A percentile compares a stretch with the other conserved stretches of the same genome.
Evolutionary conservation across 257 asterid species (phyloP).

Genomic region (Nemophila menziesii): DNA sequence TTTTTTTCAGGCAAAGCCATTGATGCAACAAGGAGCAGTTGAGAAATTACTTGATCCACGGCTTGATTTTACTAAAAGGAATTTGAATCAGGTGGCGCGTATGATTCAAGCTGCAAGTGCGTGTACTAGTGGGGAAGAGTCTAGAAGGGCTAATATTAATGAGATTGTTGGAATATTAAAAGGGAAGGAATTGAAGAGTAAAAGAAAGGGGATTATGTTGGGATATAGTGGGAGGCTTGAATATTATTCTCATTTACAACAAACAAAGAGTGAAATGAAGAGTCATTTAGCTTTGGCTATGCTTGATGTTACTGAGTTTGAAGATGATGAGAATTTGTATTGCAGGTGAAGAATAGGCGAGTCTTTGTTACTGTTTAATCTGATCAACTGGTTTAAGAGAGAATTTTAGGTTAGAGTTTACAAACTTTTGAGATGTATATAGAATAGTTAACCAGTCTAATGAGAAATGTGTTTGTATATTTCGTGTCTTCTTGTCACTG

Average conservation of each 20-base stretch:
- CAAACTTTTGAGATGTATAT: not conserved
- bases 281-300: slow-evolving; percentile 84
- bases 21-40: slow-evolving; percentile 40
- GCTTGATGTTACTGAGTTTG: slow-evolving; percentile 70
- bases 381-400: too few species aligned
- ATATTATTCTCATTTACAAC: slow-evolving; percentile 29
- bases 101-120: slow-evolving; percentile 64
- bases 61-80: slow-evolving; percentile 21
- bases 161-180: slow-evolving; percentile 41
- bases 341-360: slow-evolving; percentile 31
- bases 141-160: slow-evolving; percentile 47
- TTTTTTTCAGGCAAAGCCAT: slow-evolving; percentile 61
- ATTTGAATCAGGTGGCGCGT: slow-evolving; percentile 23
- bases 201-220: slow-evolving; percentile 27
- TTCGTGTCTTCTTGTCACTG: not conserved
- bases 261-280: slow-evolving; percentile 61
- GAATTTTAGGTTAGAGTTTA: too few species aligned
- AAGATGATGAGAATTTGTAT: slow-evolving; percentile 41
- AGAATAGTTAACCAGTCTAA: not conserved
- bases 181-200: slow-evolving; percentile 28
- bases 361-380: not conserved
- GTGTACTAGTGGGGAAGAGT: slow-evolving; percentile 50
- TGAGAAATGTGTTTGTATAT: slow-evolving; percentile 1
- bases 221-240: slow-evolving; percentile 21
- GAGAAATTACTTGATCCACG: slow-evolving; percentile 49